A percentile compares a stretch with the other conserved stretches of the same genome.
Evolutionary conservation across 177 flowering plant genomes (phyloP).

Genomic region (Vitis hybrid): DNA sequence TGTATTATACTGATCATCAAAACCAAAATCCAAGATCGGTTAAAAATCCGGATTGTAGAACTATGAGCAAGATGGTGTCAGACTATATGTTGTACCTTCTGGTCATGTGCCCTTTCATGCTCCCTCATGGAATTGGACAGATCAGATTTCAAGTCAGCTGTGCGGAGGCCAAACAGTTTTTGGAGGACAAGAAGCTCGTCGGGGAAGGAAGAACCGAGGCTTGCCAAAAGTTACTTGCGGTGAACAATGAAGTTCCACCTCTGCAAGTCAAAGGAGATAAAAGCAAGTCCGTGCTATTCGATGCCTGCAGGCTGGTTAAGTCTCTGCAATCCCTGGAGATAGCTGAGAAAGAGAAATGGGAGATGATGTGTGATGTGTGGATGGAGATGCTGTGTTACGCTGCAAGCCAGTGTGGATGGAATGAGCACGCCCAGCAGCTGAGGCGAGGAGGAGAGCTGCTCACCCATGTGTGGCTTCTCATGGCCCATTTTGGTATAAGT

Average conservation of each 20-base stretch:
- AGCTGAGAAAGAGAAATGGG: constrained; percentile 15
- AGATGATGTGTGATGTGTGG: constrained; percentile 14
- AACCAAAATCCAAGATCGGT: background rate
- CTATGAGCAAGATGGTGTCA: constrained; percentile 25
- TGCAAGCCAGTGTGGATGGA: constrained; percentile 12
- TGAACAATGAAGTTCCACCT: constrained; percentile 10
- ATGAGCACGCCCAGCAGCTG: background rate
- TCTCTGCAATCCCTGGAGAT: background rate
- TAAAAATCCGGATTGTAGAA: background rate
- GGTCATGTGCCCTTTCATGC: constrained; percentile 21
- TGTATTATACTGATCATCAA: constrained; percentile 5
- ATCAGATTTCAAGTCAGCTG: constrained; percentile 25
- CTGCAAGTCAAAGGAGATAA: constrained; percentile 19
- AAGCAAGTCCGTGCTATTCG: constrained; percentile 27
- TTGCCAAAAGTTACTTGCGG: constrained; percentile 14
- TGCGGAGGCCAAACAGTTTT: constrained; percentile 18
- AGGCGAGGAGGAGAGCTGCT: background rate
- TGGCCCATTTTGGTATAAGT: too few relatives aligned
- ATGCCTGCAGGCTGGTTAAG: constrained; percentile 23
- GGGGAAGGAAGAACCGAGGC: constrained; percentile 5
- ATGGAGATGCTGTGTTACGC: constrained; percentile 16
- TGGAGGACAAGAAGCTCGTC: background rate
- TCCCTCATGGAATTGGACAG: constrained; percentile 27
- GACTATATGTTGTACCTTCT: constrained; percentile 37
- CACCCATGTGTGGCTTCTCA: too few relatives aligned